Percentiles rank a stretch among this genome's conserved stretches.
phyloP scores from a whole-genome alignment of 495 filamentous ascomycete species.

The Aspergillus olivimuriae region DNA sequence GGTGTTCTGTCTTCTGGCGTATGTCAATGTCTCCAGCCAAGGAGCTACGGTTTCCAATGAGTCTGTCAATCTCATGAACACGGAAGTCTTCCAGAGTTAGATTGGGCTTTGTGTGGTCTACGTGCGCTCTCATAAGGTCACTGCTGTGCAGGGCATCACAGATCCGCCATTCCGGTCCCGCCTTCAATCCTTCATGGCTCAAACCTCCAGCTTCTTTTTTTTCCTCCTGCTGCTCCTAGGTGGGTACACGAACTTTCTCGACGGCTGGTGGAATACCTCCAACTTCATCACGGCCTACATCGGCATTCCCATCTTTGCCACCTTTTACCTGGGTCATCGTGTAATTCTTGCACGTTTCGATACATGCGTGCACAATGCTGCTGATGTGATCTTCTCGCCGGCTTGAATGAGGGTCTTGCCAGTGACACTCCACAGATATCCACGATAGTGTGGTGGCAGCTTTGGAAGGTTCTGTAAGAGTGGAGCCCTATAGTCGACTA shows the following conservation, averaged over 20 bases:
- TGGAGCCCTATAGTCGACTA: too few species aligned
- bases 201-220: slow-evolving; percentile 42
- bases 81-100: too few species aligned
- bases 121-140: too few species aligned
- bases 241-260: slow-evolving; percentile 55
- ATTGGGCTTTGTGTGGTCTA: too few species aligned
- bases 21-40: slow-evolving; percentile 24
- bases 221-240: slow-evolving; percentile 47
- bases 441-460: too few species aligned
- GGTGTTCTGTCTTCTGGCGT: slow-evolving; percentile 20
- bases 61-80: slow-evolving; percentile 50
- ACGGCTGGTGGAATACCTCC: slow-evolving; percentile 29
- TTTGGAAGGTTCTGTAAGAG: too few species aligned
- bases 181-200: slow-evolving; percentile 47
- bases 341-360: too few species aligned
- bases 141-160: slow-evolving; percentile 42
- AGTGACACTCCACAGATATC: too few species aligned
- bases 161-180: slow-evolving; percentile 44
- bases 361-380: too few species aligned
- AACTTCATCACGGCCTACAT: slow-evolving; percentile 30
- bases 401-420: too few species aligned
- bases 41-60: slow-evolving; percentile 34
- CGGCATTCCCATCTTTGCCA: slow-evolving; percentile 42
- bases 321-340: background rate
- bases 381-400: too few species aligned